Conservation (phyloP, 2,329 filamentous ascomycete species). For the Calonectria henricotiae region DNA sequence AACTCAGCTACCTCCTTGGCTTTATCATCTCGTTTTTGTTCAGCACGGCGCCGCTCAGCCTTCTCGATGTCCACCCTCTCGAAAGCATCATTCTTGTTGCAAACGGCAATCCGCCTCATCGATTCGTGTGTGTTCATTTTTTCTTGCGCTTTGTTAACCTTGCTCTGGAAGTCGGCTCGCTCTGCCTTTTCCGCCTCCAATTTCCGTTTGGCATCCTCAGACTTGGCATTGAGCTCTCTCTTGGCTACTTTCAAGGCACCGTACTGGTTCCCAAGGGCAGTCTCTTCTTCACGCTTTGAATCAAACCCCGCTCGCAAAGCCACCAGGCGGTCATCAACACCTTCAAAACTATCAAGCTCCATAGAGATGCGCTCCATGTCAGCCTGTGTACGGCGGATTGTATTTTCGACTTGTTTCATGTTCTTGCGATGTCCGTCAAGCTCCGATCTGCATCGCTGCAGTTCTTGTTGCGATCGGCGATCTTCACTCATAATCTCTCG, state of each 20-base stretch:
- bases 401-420: constrained; percentile 65
- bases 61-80: constrained; percentile 67
- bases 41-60: constrained; percentile 63
- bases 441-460: constrained; percentile 66
- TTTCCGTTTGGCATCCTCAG: constrained; percentile 61
- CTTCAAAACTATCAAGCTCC: constrained; percentile 77
- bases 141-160: constrained; percentile 70
- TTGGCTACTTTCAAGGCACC: constrained; percentile 68
- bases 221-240: constrained; percentile 63
- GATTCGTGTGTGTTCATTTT: constrained; percentile 68
- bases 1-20: constrained; percentile 68
- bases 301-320: constrained; percentile 72
- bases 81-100: constrained; percentile 75
- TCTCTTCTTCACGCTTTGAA: constrained; percentile 67
- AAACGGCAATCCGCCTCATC: constrained; percentile 69
- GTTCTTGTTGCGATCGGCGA: constrained; percentile 64
- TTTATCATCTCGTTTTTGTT: constrained; percentile 66
- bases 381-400: constrained; percentile 74
- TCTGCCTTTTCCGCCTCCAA: constrained; percentile 57
- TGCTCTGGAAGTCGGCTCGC: constrained; percentile 62
- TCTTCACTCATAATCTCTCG: constrained; percentile 67
- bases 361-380: constrained; percentile 68
- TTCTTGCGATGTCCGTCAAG: constrained; percentile 62
- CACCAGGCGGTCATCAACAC: constrained; percentile 78
- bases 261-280: constrained; percentile 71